A percentile compares a stretch with the other conserved stretches of the same genome.
phyloP scores from a whole-genome alignment of 2,329 filamentous ascomycete species.

The Aspergillus glaucus region DNA sequence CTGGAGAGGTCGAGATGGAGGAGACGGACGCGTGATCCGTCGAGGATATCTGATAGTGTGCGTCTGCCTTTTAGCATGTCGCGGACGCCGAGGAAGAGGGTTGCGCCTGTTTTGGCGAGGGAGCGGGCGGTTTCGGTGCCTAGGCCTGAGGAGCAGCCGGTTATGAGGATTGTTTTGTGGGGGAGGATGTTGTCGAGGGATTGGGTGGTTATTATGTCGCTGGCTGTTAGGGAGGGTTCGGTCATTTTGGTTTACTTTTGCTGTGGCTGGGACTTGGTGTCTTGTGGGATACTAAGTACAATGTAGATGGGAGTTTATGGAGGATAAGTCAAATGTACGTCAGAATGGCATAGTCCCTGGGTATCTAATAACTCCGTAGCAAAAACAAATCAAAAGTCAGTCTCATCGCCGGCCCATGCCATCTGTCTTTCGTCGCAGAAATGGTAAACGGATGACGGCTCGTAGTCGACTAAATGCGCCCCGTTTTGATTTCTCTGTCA shows the following conservation, averaged over 20 bases:
- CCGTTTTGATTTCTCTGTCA: background rate
- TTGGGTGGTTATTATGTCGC: background rate
- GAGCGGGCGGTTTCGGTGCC: conserved; percentile 37
- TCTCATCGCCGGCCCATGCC: background rate
- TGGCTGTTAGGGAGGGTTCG: background rate
- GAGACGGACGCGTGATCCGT: conserved; percentile 19
- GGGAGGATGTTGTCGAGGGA: background rate
- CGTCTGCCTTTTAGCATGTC: conserved; percentile 27
- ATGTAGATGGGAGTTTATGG: background rate
- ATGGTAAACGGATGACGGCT: background rate
- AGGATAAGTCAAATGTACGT: background rate
- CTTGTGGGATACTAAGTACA: background rate
- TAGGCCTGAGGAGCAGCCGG: conserved; percentile 34
- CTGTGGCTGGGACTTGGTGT: too few species aligned
- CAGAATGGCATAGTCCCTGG: background rate
- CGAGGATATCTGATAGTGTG: conserved; percentile 17
- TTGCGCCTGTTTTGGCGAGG: conserved; percentile 32
- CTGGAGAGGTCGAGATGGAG: conserved; percentile 29
- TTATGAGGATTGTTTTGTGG: conserved; percentile 33
- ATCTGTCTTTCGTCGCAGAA: background rate
- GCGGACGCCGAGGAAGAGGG: conserved; percentile 30
- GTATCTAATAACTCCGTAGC: background rate
- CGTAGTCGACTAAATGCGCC: background rate
- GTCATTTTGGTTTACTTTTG: too few species aligned
- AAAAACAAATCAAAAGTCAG: background rate